Evolutionary conservation across 495 filamentous ascomycete species (phyloP), one percentile per base, ranked within the genome.

Genomic region (Hapsidospora chrysogenum): DNA sequence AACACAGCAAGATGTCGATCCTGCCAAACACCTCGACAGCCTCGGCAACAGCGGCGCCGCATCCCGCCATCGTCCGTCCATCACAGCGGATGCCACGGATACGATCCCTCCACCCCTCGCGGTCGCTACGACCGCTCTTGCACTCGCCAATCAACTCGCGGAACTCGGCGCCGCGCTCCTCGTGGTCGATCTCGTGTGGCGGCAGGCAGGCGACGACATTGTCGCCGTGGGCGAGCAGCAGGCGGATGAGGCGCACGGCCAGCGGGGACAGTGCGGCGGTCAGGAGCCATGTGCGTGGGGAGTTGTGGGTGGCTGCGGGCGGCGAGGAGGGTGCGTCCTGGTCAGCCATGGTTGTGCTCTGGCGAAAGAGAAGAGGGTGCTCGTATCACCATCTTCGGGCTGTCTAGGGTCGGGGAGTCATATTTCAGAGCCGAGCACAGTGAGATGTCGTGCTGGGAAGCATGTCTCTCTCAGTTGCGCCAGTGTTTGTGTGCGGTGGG

Each of bases 1-100:
- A 89, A 53, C 81, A 87, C 22, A 95, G 65, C 37, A 95, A 55
- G 29, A 95, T 84, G 51, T 97, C 89, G 21, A 96, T 68, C 36
- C 74, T 69, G 16, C 85, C 85, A 60, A 92, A 97, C 2, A 72
- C 65, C 36, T 78, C 70, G 15, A 87, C 73, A 13, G 82, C 79
- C 52, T 92, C 78, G 33, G 89, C 86, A 35, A 96, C 67, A 8
- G 85, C 81, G 30, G 84, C 78, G 49, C 93, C 85, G 46, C 66
- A 70, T 43, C 67, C 60, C 25, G 65, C 62, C 60, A 73, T 70
- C 34, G 63, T 53, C 36, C 69, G 64, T 31, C 61, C 64, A 53
- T 70, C 63, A 50, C 68, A 67, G 33, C 57, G 57, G 40, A 69
- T 69, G 37, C 61, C 59, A 38, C 59, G 52, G 37, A 69, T 72